These are phyloP conservation scores for Eutrema yunnanense DNA, from an alignment of 345 rosid genomes.

Conservation along the genomic window DNA sequence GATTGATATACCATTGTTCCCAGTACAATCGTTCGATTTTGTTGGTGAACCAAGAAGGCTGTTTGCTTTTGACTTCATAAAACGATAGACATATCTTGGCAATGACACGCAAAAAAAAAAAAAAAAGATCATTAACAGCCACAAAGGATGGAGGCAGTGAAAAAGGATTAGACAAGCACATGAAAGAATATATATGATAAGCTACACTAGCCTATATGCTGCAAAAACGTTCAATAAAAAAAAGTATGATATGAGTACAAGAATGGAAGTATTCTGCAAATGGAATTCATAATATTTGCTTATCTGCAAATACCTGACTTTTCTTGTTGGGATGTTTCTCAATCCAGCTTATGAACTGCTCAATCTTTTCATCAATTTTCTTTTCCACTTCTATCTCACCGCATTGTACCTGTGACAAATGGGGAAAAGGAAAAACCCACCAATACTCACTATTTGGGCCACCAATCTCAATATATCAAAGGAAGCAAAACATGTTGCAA, in stretches of 20 bases:
- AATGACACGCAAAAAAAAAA: background rate
- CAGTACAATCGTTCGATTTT: conserved; percentile 63
- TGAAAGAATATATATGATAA: background rate
- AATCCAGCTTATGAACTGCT: conserved; percentile 80
- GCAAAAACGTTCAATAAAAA: background rate
- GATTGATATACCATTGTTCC: conserved; percentile 93
- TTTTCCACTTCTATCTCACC: conserved; percentile 83
- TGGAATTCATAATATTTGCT: too few relatives aligned
- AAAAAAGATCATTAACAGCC: background rate
- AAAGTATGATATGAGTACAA: background rate
- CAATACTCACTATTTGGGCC: background rate
- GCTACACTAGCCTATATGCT: background rate
- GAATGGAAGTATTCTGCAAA: background rate
- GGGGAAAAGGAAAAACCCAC: background rate
- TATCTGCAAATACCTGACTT: conserved; percentile 53
- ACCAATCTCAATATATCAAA: background rate
- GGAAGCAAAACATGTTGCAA: too few relatives aligned
- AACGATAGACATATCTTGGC: conserved; percentile 82
- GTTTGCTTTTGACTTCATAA: conserved; percentile 87
- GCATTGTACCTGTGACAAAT: conserved; percentile 62
- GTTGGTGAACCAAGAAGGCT: conserved; percentile 75
- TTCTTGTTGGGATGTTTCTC: conserved; percentile 96
- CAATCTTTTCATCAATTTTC: conserved; percentile 93
- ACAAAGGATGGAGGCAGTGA: background rate
- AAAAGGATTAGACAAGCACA: background rate